Conservation (phyloP, 163 green algal genomes). For the Coccomyxa subellipsoidea region DNA sequence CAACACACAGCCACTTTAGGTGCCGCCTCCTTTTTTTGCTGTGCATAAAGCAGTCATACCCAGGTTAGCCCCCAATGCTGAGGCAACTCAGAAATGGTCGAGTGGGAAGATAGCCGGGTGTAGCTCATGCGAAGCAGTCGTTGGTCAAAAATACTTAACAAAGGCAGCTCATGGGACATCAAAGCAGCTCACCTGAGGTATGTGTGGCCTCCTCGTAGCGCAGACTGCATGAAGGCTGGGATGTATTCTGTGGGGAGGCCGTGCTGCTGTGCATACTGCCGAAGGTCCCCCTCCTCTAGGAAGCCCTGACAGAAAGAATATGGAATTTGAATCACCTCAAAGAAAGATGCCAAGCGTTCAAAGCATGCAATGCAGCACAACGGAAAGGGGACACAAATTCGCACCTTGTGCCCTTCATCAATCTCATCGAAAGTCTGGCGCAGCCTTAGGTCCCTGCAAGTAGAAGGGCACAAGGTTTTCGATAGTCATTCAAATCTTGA, state of each 20-base stretch:
- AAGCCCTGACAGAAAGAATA: slow-evolving; percentile 22
- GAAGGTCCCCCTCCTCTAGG: slow-evolving; percentile 23
- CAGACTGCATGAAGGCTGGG: slow-evolving; percentile 24
- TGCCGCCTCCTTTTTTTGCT: no score
- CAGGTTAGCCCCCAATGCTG: no score
- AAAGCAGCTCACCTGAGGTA: neutral
- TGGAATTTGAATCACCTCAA: neutral
- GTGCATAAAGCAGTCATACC: no score
- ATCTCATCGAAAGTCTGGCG: neutral
- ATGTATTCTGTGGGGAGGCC: slow-evolving; percentile 30
- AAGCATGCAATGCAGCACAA: neutral
- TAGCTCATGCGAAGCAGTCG: no score
- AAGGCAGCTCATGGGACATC: neutral
- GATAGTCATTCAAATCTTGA: no score
- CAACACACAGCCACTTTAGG: neutral
- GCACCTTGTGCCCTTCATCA: slow-evolving; percentile 3
- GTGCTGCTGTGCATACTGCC: slow-evolving; percentile 19
- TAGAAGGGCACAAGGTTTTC: neutral
- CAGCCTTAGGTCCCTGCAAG: neutral
- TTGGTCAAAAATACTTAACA: no score
- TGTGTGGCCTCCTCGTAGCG: slow-evolving; percentile 8
- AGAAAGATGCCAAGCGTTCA: no score
- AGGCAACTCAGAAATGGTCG: no score
- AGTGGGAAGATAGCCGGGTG: no score
- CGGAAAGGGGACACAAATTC: neutral